Evolutionary conservation across 768 basidiomycete genomes (phyloP), one percentile per base, ranked within the genome.

Genomic region (Cystofilobasidium capitatum): DNA sequence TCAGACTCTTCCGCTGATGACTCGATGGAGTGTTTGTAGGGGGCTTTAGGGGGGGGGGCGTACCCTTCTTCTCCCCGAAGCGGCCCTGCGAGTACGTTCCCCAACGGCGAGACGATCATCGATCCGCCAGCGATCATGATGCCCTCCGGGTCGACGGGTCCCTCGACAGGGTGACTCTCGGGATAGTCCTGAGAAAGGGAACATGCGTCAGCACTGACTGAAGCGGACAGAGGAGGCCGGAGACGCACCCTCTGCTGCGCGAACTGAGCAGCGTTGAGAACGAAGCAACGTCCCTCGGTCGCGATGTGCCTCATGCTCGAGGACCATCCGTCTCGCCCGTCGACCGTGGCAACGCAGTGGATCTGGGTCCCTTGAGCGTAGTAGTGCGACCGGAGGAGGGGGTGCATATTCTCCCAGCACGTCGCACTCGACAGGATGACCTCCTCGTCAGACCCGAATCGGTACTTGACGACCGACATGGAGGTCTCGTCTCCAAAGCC

Each of bases 311-410:
- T 72, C 83, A 86, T 85, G 0, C 83, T 81, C 65, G 77, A 75
- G 70, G 79, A 79, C 86, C 85, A 87, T 12, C 73, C 77, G 2
- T 81, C 80, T 3, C 85, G 79, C 6, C 80, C 78, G 70, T 86
- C 86, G 26, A 86, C 85, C 0, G 86, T 86, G 0, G 85, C 85
- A 0, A 83, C 85, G 72, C 84, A 85, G 73, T 85, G 84, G 17
- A 86, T 76, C 71, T 85, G 81, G 1, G 82, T 83, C 14, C 83
- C 83, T 49, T 81, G 76, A 8, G 82, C 80, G 73, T 86, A 86
- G 73, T 85, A 85, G 73, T 81, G 80, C 2, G 81, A 79, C 47
- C 85, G 80, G 68, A 86, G 84, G 24, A 62, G 26, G 8, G 58
- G 54, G 9, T n/a, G 22, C 26, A 24, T 85, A 72, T 86, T 86